A percentile compares a stretch with the other conserved stretches of the same genome.
These are phyloP conservation scores for Zizania latifolia DNA, from an alignment of 176 grass and related monocot genomes.

Conservation along the genomic window DNA sequence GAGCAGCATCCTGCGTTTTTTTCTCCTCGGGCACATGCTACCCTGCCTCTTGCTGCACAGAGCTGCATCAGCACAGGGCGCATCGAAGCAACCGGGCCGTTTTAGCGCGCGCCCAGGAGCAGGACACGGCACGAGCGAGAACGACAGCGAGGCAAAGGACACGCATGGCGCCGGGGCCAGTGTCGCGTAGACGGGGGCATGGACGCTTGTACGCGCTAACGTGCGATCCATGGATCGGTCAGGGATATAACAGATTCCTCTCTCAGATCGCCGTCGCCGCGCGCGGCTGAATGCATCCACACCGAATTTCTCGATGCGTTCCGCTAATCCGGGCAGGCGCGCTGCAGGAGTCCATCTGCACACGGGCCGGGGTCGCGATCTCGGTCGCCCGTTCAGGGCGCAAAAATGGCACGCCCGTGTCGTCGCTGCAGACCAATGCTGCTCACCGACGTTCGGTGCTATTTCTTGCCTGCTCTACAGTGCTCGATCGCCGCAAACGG, in stretches of 20 bases:
- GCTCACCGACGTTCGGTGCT: not conserved
- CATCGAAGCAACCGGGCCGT: conserved; percentile 10
- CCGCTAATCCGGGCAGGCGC: not conserved
- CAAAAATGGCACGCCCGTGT: not conserved
- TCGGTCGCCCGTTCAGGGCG: conserved; percentile 12
- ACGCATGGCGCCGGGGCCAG: not conserved
- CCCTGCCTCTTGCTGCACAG: not conserved
- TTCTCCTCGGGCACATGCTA: conserved; percentile 21
- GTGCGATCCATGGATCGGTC: not conserved
- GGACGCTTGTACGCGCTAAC: not conserved
- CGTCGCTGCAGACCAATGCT: not conserved
- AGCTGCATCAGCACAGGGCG: not conserved
- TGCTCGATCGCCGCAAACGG: not conserved
- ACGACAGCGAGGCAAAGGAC: not conserved
- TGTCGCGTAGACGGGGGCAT: conserved; percentile 17
- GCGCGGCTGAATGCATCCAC: not conserved
- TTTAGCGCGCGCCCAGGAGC: not conserved
- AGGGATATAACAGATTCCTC: not conserved
- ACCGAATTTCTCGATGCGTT: not conserved
- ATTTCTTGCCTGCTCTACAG: not conserved
- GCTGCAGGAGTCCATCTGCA: conserved; percentile 16
- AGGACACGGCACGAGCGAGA: not conserved
- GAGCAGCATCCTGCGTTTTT: not conserved
- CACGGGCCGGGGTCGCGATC: conserved; percentile 12
- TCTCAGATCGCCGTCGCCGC: not conserved